Percentiles rank a stretch among this genome's conserved stretches.
phyloP scores from a whole-genome alignment of 2,329 filamentous ascomycete species.

The Penicillium crustosum region DNA sequence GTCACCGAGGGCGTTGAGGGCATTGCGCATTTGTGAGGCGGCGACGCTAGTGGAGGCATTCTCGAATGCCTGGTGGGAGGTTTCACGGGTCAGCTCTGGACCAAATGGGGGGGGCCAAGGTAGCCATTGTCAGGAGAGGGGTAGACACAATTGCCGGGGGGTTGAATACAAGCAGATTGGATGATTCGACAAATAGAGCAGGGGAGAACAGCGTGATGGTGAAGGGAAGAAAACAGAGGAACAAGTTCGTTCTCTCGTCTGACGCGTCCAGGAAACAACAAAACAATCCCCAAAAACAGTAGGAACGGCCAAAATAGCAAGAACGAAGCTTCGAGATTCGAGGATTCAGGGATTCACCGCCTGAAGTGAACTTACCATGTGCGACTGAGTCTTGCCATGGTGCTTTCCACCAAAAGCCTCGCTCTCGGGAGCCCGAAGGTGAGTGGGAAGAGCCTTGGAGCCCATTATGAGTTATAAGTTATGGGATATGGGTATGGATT shows the following conservation, averaged over 20 bases:
- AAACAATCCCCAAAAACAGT: neutral
- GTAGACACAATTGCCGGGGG: neutral
- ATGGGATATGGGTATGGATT: conserved; percentile 1
- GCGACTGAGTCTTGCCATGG: conserved; percentile 57
- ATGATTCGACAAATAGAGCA: neutral
- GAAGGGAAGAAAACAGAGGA: neutral
- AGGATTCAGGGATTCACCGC: neutral
- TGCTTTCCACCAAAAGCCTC: conserved; percentile 48
- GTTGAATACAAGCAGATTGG: neutral
- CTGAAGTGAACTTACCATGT: conserved; percentile 52
- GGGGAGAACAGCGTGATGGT: neutral
- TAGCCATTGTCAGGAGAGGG: neutral
- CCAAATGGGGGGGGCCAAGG: neutral
- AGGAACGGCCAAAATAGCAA: neutral
- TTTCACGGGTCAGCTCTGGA: conserved; percentile 9
- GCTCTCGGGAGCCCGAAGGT: conserved; percentile 63
- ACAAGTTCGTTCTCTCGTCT: neutral
- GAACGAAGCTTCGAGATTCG: neutral
- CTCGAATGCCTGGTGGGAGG: conserved; percentile 77
- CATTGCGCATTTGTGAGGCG: conserved; percentile 98
- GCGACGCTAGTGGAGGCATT: conserved; percentile 98
- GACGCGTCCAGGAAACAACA: neutral
- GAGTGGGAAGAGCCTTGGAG: conserved; percentile 74
- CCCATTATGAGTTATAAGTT: conserved; percentile 58
- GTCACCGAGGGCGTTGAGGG: conserved; percentile 88